A percentile compares a stretch with the other conserved stretches of the same genome.
Conservation (phyloP, 2,329 filamentous ascomycete genomes). For the Periconia macrospinosa region DNA sequence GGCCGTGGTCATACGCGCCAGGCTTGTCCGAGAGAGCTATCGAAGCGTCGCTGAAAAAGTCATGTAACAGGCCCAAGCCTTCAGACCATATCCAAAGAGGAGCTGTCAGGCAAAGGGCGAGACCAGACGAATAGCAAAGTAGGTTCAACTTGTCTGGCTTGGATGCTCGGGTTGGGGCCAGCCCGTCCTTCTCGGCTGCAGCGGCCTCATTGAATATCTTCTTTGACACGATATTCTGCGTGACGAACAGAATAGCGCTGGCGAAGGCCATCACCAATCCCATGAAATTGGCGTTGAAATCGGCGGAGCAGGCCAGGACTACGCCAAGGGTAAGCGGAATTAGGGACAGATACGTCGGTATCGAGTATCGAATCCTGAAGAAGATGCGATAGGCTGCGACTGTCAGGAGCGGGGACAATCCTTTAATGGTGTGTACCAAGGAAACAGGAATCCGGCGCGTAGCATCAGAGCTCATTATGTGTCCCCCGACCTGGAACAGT, state of each 20-base stretch:
- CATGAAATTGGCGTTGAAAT: conserved; percentile 83
- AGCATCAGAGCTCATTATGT: conserved; percentile 90
- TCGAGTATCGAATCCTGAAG: conserved; percentile 85
- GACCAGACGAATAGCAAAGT: conserved; percentile 91
- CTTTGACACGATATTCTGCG: conserved; percentile 98
- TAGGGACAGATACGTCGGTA: conserved; percentile 72
- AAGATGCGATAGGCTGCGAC: conserved; percentile 89
- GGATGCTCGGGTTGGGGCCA: conserved; percentile 60
- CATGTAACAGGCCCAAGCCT: conserved; percentile 73
- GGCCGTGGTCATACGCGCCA: conserved; percentile 67
- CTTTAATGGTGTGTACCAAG: conserved; percentile 97
- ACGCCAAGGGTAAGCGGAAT: conserved; percentile 94
- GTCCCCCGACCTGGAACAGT: conserved; percentile 88
- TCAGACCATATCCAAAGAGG: conserved; percentile 95
- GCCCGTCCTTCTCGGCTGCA: conserved; percentile 74
- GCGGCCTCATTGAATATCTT: conserved; percentile 95
- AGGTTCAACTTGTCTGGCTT: conserved; percentile 97
- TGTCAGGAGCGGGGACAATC: conserved; percentile 91
- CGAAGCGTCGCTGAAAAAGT: conserved; percentile 80
- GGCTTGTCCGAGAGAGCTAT: conserved; percentile 77
- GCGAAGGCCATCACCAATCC: conserved; percentile 88
- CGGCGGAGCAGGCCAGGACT: conserved; percentile 91
- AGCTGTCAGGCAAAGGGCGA: conserved; percentile 84
- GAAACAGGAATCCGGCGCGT: conserved; percentile 95
- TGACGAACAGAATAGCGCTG: conserved; percentile 93